A percentile compares a stretch with the other conserved stretches of the same genome.
These are phyloP conservation scores for Aspergillus fructus DNA, from an alignment of 2,329 filamentous ascomycete genomes.

Conservation along the genomic window DNA sequence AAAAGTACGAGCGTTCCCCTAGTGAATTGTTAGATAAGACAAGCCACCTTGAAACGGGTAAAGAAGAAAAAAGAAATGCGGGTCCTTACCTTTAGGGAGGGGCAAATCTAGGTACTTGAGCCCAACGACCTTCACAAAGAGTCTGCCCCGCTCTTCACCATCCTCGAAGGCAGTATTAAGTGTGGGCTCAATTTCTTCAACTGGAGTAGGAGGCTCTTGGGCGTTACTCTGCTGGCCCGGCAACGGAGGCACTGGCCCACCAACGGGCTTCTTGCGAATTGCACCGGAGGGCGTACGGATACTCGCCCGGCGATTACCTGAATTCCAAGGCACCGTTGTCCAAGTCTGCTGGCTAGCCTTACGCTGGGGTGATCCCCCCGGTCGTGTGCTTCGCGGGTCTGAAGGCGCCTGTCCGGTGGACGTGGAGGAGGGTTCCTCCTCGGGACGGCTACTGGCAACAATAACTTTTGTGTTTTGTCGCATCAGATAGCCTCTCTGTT, in stretches of 20 bases:
- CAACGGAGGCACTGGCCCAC: slow-evolving; percentile 73
- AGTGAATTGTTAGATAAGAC: background rate
- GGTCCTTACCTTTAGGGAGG: slow-evolving; percentile 74
- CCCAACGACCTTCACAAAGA: slow-evolving; percentile 98
- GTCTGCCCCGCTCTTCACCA: slow-evolving; percentile 78
- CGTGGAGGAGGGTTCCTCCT: slow-evolving; percentile 49
- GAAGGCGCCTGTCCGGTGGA: slow-evolving; percentile 25
- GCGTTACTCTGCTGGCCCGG: slow-evolving; percentile 86
- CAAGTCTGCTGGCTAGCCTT: slow-evolving; percentile 83
- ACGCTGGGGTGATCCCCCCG: slow-evolving; percentile 70
- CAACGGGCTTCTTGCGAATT: slow-evolving; percentile 59
- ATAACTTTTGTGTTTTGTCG: slow-evolving; percentile 97
- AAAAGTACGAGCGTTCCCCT: slow-evolving; percentile 93
- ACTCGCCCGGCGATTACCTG: slow-evolving; percentile 68
- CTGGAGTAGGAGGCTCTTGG: slow-evolving; percentile 58
- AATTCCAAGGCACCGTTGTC: slow-evolving; percentile 97
- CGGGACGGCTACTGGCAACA: slow-evolving; percentile 74
- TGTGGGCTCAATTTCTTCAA: slow-evolving; percentile 67
- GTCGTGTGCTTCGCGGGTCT: slow-evolving; percentile 52
- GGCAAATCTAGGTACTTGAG: slow-evolving; percentile 94
- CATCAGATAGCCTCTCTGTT: slow-evolving; percentile 98
- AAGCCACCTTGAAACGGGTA: background rate
- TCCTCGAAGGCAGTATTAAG: slow-evolving; percentile 67
- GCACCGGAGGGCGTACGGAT: slow-evolving; percentile 58
- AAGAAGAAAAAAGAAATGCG: background rate